Conservation (phyloP, 208 protist species). For the Trypanosoma boissoni region DNA sequence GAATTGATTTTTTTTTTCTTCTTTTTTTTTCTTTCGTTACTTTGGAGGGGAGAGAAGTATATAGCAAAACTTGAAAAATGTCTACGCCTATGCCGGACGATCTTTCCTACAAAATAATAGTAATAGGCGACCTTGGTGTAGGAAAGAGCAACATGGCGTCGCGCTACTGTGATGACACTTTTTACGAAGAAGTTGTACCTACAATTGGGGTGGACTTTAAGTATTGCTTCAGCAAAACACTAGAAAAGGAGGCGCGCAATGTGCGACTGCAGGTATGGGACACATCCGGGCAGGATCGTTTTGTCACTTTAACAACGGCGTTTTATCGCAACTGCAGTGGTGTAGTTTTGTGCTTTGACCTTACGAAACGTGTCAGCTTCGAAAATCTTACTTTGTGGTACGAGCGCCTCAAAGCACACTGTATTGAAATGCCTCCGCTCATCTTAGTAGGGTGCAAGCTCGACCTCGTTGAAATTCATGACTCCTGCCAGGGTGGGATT, state of each 20-base stretch:
- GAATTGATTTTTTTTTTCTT: constrained; percentile 1
- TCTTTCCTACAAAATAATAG: constrained; percentile 87
- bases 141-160: constrained; percentile 90
- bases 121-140: constrained; percentile 89
- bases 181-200: constrained; percentile 76
- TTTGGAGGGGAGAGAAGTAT: neutral
- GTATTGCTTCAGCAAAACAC: constrained; percentile 69
- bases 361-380: constrained; percentile 92
- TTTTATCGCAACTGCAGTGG: constrained; percentile 92
- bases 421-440: constrained; percentile 56
- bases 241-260: constrained; percentile 60
- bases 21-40: neutral
- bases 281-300: constrained; percentile 88
- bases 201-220: constrained; percentile 90
- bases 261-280: constrained; percentile 91
- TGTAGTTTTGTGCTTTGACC: constrained; percentile 96
- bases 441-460: constrained; percentile 87
- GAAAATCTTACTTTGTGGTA: constrained; percentile 87
- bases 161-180: constrained; percentile 84
- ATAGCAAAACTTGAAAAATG: neutral
- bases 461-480: constrained; percentile 65
- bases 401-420: constrained; percentile 62
- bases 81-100: constrained; percentile 59
- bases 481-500: constrained; percentile 55
- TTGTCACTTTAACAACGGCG: constrained; percentile 87